Conservation (phyloP, 2,329 filamentous ascomycete genomes). For the Biscogniauxia marginata region DNA sequence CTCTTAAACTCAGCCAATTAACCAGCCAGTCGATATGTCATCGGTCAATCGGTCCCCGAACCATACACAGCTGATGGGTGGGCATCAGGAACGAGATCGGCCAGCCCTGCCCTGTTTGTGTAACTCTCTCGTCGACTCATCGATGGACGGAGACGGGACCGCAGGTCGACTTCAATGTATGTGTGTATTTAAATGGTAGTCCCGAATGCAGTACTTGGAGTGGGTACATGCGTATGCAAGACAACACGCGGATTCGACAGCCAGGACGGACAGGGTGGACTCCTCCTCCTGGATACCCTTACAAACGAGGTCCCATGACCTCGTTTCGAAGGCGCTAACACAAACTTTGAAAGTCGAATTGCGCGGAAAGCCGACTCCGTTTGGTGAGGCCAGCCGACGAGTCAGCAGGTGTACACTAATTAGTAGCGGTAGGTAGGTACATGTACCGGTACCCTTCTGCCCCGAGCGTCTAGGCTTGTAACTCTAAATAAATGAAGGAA, state of each 20-base stretch:
- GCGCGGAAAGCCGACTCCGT: constrained; percentile 19
- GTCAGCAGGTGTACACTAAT: constrained; percentile 10
- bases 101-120: constrained; percentile 8
- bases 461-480: too few species aligned
- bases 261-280: constrained; percentile 11
- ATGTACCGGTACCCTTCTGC: too few species aligned
- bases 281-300: constrained; percentile 25
- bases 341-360: constrained; percentile 23
- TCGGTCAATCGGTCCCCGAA: background rate
- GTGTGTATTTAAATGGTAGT: constrained; percentile 10
- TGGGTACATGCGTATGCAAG: constrained; percentile 11
- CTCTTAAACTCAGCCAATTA: constrained; percentile 2
- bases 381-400: constrained; percentile 21
- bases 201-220: background rate
- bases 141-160: background rate
- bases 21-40: background rate
- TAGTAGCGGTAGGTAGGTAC: constrained; percentile 12
- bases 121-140: background rate
- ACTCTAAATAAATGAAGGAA: background rate
- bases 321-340: constrained; percentile 22
- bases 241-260: constrained; percentile 20
- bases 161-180: background rate
- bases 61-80: constrained; percentile 7
- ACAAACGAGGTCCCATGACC: constrained; percentile 27
- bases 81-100: constrained; percentile 23